These are phyloP conservation scores for Arctium minus DNA, from an alignment of 129 eudicot genomes.

Conservation along the genomic window DNA sequence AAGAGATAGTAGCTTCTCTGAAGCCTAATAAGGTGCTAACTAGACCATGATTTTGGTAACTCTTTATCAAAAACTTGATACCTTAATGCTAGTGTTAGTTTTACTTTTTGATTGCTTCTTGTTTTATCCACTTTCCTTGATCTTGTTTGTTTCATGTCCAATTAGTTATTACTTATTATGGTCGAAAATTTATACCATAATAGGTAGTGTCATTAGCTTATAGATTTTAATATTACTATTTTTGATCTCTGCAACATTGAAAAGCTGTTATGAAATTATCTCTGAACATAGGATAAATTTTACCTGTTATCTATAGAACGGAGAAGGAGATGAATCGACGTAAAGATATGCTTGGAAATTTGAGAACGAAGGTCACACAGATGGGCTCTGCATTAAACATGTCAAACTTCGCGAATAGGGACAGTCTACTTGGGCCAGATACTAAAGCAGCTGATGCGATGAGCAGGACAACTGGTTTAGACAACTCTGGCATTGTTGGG, in stretches of 20 bases:
- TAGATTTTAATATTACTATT: neutral
- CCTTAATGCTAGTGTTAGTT: too few species aligned
- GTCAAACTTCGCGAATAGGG: slow-evolving; percentile 86
- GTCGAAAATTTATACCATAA: neutral
- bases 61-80: too few species aligned
- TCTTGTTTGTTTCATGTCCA: too few species aligned
- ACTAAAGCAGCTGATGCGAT: slow-evolving; percentile 76
- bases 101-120: too few species aligned
- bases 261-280: slow-evolving; percentile 10
- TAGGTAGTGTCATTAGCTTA: neutral
- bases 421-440: slow-evolving; percentile 91
- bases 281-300: neutral
- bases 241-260: slow-evolving; percentile 8
- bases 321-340: slow-evolving; percentile 94
- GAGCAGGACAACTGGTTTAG: slow-evolving; percentile 73
- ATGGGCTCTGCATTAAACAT: slow-evolving; percentile 88
- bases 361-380: slow-evolving; percentile 76
- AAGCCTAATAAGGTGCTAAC: too few species aligned
- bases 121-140: too few species aligned
- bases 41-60: too few species aligned
- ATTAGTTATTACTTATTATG: neutral
- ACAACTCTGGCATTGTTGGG: slow-evolving; percentile 71
- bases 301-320: slow-evolving; percentile 40
- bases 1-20: too few species aligned
- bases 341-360: slow-evolving; percentile 63